A percentile compares a stretch with the other conserved stretches of the same genome.
Evolutionary conservation across 306 rosid genomes (phyloP).

Genomic region (Luffa aegyptiaca): DNA sequence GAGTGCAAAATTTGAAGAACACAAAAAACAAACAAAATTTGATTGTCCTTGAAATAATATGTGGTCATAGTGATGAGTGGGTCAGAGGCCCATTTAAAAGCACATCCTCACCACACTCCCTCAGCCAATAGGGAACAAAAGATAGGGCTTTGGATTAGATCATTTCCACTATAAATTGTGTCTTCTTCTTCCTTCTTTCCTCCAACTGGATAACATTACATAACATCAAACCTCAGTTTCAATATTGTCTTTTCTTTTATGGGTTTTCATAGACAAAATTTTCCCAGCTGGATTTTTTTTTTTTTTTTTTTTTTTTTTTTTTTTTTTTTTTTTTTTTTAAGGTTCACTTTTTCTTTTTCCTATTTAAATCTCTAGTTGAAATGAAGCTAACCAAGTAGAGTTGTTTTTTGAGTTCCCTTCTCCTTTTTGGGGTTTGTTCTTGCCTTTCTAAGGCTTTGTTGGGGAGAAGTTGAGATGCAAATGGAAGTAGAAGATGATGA

Average conservation of each 20-base stretch:
- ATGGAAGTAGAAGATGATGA: slow-evolving; percentile 9
- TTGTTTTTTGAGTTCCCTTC: neutral
- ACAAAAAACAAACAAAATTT: neutral
- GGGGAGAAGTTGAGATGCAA: neutral
- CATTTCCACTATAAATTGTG: neutral
- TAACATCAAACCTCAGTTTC: neutral
- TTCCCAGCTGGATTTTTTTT: neutral
- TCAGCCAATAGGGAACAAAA: neutral
- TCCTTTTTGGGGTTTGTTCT: neutral
- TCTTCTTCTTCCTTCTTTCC: neutral
- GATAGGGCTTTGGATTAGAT: slow-evolving; percentile 1
- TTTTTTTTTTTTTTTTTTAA: neutral
- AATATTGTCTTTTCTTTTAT: neutral
- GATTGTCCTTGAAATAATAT: neutral
- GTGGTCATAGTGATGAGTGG: neutral
- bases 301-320: neutral
- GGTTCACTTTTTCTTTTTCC: neutral
- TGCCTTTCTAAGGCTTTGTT: neutral
- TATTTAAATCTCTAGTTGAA: neutral
- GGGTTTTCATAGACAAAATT: neutral
- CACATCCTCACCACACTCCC: neutral
- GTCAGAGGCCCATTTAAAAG: neutral
- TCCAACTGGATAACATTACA: neutral
- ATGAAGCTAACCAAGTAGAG: neutral
- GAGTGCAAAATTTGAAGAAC: neutral